These are phyloP conservation scores for Fusarium tricinctum DNA, from an alignment of 2,329 filamentous ascomycete genomes.

Conservation along the genomic window DNA sequence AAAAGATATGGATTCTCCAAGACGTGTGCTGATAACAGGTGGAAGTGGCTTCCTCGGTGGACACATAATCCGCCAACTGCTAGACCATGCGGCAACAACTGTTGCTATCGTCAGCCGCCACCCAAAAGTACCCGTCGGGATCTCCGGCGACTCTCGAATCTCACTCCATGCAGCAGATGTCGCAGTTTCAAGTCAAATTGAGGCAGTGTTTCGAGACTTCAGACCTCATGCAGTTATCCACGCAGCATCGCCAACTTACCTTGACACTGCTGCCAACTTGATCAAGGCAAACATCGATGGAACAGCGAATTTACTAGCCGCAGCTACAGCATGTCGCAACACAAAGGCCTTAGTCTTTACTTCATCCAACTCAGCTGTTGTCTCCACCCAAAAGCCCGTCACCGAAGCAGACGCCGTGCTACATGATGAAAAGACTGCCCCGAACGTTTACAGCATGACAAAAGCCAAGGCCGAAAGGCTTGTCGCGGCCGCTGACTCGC, in stretches of 20 bases:
- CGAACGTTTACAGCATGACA: constrained; percentile 1
- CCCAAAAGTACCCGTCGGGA: neutral
- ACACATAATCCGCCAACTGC: constrained; percentile 6
- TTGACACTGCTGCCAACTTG: neutral
- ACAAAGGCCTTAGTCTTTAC: constrained; percentile 1
- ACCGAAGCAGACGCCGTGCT: neutral
- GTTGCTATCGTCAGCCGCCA: constrained; percentile 6
- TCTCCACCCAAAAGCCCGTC: neutral
- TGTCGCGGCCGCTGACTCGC: neutral
- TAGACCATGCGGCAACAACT: rapidly evolving
- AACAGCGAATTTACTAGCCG: rapidly evolving
- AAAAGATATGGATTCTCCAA: neutral
- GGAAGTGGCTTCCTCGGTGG: constrained; percentile 19
- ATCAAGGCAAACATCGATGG: neutral
- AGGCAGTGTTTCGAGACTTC: neutral
- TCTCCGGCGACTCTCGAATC: neutral
- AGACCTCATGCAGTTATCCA: constrained; percentile 2
- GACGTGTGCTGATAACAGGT: neutral
- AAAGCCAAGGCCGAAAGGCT: neutral
- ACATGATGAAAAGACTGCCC: neutral
- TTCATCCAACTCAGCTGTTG: neutral
- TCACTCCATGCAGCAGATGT: neutral
- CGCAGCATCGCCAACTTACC: neutral
- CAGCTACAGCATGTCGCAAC: rapidly evolving
- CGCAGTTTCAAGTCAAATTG: neutral